These are phyloP conservation scores for Fragaria ananassa DNA, from an alignment of 306 rosid genomes.

Conservation along the genomic window DNA sequence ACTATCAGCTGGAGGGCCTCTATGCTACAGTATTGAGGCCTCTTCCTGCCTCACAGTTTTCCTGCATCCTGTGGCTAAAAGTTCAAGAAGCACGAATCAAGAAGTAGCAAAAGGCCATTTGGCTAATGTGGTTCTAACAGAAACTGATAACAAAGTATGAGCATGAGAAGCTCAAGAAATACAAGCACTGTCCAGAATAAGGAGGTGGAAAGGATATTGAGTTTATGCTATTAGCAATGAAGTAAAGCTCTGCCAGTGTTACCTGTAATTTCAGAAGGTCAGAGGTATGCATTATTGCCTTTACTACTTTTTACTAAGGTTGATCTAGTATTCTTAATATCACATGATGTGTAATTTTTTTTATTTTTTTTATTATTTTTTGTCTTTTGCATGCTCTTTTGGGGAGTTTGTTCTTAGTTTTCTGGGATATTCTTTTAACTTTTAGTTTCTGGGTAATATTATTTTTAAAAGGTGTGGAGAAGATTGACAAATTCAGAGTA, in stretches of 20 bases:
- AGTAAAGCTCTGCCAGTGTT: background rate
- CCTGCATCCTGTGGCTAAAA: conserved; percentile 6
- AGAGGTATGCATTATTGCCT: background rate
- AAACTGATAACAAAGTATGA: background rate
- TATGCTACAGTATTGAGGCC: conserved; percentile 4
- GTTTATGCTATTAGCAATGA: background rate
- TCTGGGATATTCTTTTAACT: too few relatives aligned
- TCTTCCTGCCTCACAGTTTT: background rate
- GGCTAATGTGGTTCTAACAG: background rate
- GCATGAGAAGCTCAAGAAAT: background rate
- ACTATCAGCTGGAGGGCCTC: conserved; percentile 6
- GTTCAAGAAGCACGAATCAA: background rate
- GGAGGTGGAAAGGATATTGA: conserved; percentile 4
- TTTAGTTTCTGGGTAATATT: too few relatives aligned
- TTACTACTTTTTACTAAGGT: background rate
- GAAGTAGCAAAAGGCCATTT: background rate
- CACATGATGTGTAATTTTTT: background rate
- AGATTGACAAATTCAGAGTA: too few relatives aligned
- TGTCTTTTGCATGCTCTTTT: too few relatives aligned
- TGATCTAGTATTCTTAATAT: background rate
- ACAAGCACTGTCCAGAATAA: background rate
- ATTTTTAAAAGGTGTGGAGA: too few relatives aligned
- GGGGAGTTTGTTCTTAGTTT: too few relatives aligned
- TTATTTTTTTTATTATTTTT: too few relatives aligned
- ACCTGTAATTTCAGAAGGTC: background rate